phyloP scores from a whole-genome alignment of 768 basidiomycete species.

The Trametes elegans region DNA sequence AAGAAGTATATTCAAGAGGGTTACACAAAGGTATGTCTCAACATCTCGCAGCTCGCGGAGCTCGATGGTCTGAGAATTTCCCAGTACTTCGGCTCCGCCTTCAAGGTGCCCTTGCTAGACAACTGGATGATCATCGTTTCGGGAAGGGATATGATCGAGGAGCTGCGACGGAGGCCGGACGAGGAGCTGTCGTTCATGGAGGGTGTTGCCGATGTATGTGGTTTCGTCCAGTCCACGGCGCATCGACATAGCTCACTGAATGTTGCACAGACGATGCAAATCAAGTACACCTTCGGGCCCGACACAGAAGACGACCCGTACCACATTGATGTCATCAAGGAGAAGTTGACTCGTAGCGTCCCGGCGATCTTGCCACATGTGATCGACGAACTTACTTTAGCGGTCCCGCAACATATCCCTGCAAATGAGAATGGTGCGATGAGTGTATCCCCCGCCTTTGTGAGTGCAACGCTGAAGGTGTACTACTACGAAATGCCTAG shows the following conservation, averaged over 20 bases:
- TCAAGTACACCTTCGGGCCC: conserved; percentile 32
- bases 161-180: conserved; percentile 48
- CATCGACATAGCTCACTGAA: conserved; percentile 1
- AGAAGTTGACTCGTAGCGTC: conserved; percentile 28
- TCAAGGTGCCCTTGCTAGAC: conserved; percentile 43
- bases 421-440: conserved; percentile 6
- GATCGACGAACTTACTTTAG: conserved; percentile 23
- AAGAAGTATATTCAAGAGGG: conserved; percentile 36
- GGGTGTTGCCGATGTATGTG: conserved; percentile 38
- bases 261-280: conserved; percentile 28
- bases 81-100: conserved; percentile 29
- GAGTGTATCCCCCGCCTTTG: no score
- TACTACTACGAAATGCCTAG: conserved; percentile 15
- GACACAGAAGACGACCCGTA: conserved; percentile 17
- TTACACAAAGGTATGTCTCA: conserved; percentile 32
- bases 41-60: background rate
- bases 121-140: conserved; percentile 48
- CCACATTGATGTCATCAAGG: conserved; percentile 25
- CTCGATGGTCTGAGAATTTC: background rate
- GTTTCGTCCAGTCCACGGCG: no score
- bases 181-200: conserved; percentile 42
- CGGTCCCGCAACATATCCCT: conserved; percentile 32
- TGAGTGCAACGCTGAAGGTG: background rate
- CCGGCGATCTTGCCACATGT: conserved; percentile 21
- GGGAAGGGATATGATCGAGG: conserved; percentile 45